Percentiles rank a stretch among this genome's conserved stretches.
These are phyloP conservation scores for Fusarium sp. DNA, from an alignment of 2,329 filamentous ascomycete species.

Conservation along the genomic window DNA sequence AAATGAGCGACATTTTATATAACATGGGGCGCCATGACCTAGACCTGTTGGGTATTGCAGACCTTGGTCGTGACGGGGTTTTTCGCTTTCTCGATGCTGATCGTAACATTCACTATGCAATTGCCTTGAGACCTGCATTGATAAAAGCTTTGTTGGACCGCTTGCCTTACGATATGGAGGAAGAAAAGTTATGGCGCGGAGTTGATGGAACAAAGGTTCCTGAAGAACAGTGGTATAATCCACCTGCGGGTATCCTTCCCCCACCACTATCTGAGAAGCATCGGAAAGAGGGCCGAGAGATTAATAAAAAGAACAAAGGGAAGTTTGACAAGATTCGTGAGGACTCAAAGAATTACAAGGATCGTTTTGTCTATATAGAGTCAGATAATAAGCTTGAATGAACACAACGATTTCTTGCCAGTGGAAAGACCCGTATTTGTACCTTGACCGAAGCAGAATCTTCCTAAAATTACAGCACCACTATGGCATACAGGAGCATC, in stretches of 20 bases:
- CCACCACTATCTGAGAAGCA: neutral
- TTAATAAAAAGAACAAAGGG: neutral
- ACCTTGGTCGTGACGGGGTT: slow-evolving; percentile 11
- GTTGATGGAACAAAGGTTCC: slow-evolving; percentile 3
- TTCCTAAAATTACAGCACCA: too few species aligned
- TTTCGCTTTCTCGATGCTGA: slow-evolving; percentile 11
- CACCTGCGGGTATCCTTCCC: neutral
- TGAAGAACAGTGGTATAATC: slow-evolving; percentile 4
- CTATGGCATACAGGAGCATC: too few species aligned
- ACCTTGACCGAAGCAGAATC: too few species aligned
- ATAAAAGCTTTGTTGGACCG: slow-evolving; percentile 9
- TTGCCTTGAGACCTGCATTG: neutral
- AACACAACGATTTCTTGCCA: too few species aligned
- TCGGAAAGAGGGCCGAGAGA: neutral
- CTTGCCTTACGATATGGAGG: neutral
- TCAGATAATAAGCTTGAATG: slow-evolving; percentile 8
- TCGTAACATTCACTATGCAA: slow-evolving; percentile 1
- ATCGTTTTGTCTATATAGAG: neutral
- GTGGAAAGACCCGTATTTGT: too few species aligned
- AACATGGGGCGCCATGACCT: slow-evolving; percentile 1
- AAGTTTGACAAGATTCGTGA: accelerated
- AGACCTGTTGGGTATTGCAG: neutral
- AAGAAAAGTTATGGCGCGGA: neutral
- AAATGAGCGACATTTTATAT: slow-evolving; percentile 14
- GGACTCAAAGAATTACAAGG: neutral